These are phyloP conservation scores for Ricinus communis DNA, from an alignment of 345 rosid genomes.

Conservation along the genomic window DNA sequence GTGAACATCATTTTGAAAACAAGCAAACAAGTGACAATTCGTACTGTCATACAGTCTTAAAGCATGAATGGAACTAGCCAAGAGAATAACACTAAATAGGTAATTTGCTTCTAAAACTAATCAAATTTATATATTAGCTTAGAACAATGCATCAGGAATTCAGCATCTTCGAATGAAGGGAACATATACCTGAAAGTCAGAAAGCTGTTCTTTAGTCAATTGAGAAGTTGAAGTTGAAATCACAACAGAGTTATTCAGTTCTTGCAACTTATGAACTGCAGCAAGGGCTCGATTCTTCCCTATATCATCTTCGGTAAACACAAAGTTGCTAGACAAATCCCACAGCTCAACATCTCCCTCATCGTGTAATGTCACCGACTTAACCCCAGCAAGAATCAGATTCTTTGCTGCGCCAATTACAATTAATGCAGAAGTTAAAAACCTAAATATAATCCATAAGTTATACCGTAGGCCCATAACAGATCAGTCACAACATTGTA, in stretches of 20 bases:
- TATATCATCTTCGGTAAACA: constrained; percentile 24
- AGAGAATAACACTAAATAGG: too few relatives aligned
- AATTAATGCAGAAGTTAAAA: background rate
- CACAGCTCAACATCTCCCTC: constrained; percentile 25
- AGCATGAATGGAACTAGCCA: too few relatives aligned
- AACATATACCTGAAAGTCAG: constrained; percentile 71
- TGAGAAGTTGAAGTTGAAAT: constrained; percentile 21
- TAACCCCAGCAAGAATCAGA: constrained; percentile 55
- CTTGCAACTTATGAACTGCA: constrained; percentile 32
- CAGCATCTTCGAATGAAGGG: too few relatives aligned
- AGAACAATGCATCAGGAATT: background rate
- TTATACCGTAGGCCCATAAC: background rate
- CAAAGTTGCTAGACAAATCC: constrained; percentile 31
- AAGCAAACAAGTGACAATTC: background rate
- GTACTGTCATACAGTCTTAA: background rate
- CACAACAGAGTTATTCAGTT: constrained; percentile 24
- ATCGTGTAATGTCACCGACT: constrained; percentile 26
- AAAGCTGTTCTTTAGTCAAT: constrained; percentile 67
- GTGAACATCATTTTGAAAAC: background rate
- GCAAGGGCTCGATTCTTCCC: constrained; percentile 31
- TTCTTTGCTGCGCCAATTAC: constrained; percentile 67
- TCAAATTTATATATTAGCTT: background rate
- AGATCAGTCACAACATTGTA: background rate
- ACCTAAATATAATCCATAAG: background rate
- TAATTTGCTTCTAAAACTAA: too few relatives aligned